phyloP scores from a whole-genome alignment of 2,329 filamentous ascomycete genomes.

The Nemania serpens region DNA sequence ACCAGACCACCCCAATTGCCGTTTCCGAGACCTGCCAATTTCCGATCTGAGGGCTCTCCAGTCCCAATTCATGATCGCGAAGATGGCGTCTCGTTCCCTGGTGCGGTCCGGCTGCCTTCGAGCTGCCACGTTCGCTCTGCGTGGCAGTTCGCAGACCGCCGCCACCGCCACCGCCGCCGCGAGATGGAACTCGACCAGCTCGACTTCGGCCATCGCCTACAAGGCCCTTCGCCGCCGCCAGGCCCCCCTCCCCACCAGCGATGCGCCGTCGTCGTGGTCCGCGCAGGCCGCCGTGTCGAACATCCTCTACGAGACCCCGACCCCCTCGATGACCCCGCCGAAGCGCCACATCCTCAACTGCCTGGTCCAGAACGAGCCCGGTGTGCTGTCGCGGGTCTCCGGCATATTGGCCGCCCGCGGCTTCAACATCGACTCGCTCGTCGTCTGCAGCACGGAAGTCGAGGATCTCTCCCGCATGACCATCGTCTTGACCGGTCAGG shows the following conservation, averaged over 20 bases:
- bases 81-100: conserved; percentile 41
- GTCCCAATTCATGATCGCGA: conserved; percentile 37
- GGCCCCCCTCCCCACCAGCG: conserved; percentile 78
- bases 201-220: conserved; percentile 93
- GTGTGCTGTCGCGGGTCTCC: conserved; percentile 93
- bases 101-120: conserved; percentile 36
- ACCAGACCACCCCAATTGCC: conserved; percentile 13
- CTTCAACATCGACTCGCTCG: conserved; percentile 98
- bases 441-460: conserved; percentile 97
- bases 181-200: conserved; percentile 60
- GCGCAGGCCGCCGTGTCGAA: conserved; percentile 95
- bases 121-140: conserved; percentile 31
- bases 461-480: conserved; percentile 98
- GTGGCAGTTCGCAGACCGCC: conserved; percentile 28
- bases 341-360: conserved; percentile 98
- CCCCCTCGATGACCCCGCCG: conserved; percentile 78
- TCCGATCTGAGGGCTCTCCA: conserved; percentile 35
- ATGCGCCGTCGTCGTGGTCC: conserved; percentile 78
- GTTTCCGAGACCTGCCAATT: conserved; percentile 32
- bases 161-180: conserved; percentile 6
- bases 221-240: conserved; percentile 94
- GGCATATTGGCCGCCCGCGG: conserved; percentile 94
- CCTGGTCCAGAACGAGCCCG: conserved; percentile 97
- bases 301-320: conserved; percentile 97
- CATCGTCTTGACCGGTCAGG: conserved; percentile 93